Conservation (phyloP, 139 green algal genomes). For the Micromonas commoda region DNA sequence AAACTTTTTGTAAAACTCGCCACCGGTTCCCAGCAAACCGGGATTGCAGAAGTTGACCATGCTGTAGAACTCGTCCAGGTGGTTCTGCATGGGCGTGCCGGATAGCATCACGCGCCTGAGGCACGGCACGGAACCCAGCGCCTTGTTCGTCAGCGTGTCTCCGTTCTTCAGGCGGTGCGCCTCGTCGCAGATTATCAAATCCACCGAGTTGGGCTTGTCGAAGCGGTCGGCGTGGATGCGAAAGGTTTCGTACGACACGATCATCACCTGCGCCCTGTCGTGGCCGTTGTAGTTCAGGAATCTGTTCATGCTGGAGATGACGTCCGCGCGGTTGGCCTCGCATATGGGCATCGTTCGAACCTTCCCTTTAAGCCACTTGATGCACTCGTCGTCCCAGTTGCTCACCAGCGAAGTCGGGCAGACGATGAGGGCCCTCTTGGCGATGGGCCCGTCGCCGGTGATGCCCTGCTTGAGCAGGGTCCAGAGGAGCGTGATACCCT, state of each 20-base stretch:
- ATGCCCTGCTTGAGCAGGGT: slow-evolving; percentile 68
- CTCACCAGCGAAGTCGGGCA: slow-evolving; percentile 93
- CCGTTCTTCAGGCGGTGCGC: slow-evolving; percentile 97
- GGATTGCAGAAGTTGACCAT: slow-evolving; percentile 99
- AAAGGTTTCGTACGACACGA: slow-evolving; percentile 96
- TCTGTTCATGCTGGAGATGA: slow-evolving; percentile 58
- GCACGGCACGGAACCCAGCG: slow-evolving; percentile 75
- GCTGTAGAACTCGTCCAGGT: slow-evolving; percentile 84
- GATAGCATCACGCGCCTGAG: slow-evolving; percentile 85
- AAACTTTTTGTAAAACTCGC: slow-evolving; percentile 65
- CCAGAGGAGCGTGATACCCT: slow-evolving; percentile 90
- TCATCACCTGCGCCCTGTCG: slow-evolving; percentile 39
- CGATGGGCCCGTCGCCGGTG: slow-evolving; percentile 51
- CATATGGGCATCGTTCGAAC: slow-evolving; percentile 72
- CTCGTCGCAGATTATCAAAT: slow-evolving; percentile 98
- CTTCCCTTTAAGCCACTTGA: slow-evolving; percentile 61
- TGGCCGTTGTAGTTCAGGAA: slow-evolving; percentile 32
- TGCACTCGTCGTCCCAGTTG: slow-evolving; percentile 95
- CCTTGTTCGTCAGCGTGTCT: slow-evolving; percentile 82
- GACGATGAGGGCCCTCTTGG: slow-evolving; percentile 81
- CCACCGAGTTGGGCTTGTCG: slow-evolving; percentile 47
- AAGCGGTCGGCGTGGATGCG: slow-evolving; percentile 74
- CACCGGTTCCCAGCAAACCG: slow-evolving; percentile 69
- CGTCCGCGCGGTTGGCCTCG: slow-evolving; percentile 80
- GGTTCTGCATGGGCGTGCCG: slow-evolving; percentile 85